Percentiles rank a stretch among this genome's conserved stretches.
Conservation (phyloP, 2,329 filamentous ascomycete species). For the Daldinia eschscholtzii region DNA sequence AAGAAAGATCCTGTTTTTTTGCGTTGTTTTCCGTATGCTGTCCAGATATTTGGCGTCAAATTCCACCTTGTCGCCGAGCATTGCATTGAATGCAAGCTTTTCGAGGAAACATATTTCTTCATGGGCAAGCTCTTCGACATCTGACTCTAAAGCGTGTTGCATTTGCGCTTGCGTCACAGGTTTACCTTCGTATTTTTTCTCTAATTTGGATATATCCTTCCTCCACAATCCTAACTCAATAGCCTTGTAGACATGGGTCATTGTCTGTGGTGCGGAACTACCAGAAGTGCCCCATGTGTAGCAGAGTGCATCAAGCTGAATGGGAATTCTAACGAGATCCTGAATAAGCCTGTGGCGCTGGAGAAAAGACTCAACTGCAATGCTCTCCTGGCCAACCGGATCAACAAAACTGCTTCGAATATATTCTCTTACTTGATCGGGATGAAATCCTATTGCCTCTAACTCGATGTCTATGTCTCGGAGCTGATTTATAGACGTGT, state of each 20-base stretch:
- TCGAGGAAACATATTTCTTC: too few species aligned
- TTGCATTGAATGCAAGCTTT: not conserved
- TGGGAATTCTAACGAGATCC: not conserved
- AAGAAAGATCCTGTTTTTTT: too few species aligned
- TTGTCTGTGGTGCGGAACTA: not conserved
- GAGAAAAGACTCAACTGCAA: too few species aligned
- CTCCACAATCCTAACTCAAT: not conserved
- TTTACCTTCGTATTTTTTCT: too few species aligned
- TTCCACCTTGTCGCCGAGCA: not conserved
- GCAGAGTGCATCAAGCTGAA: not conserved
- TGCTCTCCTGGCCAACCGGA: too few species aligned
- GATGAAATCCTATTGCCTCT: not conserved
- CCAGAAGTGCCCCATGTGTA: not conserved
- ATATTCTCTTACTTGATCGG: not conserved
- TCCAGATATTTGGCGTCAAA: not conserved
- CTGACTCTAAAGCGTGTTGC: not conserved
- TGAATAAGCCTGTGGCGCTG: not conserved
- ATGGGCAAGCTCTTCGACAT: too few species aligned
- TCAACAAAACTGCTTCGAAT: not conserved
- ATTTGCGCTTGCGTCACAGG: too few species aligned
- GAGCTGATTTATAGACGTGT: accelerated
- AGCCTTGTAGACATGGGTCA: not conserved
- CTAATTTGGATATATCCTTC: not conserved
- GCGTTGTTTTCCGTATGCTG: too few species aligned
- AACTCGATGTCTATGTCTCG: not conserved